Conservation (phyloP, 2,329 filamentous ascomycete genomes). For the Pestalotiopsis fici region DNA sequence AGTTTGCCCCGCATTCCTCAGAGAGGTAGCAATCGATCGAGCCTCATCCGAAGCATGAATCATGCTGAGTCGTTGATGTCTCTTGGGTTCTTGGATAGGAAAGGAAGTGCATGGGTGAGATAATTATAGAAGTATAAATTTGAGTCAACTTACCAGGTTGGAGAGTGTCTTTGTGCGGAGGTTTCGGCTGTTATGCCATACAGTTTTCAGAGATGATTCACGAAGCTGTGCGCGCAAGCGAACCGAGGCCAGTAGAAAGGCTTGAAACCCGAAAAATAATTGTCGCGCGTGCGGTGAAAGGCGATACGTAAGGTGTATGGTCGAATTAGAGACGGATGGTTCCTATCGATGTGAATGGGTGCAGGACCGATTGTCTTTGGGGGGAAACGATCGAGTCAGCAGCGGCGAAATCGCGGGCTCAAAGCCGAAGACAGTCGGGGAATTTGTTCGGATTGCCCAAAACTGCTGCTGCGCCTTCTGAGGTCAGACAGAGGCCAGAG, state of each 20-base stretch:
- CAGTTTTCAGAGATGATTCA: not conserved
- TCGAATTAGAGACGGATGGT: not conserved
- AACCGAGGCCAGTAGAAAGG: not conserved
- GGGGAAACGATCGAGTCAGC: not conserved
- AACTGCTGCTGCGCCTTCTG: not conserved
- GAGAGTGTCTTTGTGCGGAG: not conserved
- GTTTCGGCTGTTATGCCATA: not conserved
- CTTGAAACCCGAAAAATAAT: not conserved
- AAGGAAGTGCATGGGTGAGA: not conserved
- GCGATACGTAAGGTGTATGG: not conserved
- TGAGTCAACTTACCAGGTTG: not conserved
- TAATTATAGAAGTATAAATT: not conserved
- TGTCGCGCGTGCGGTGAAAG: not conserved
- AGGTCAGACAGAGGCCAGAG: not conserved
- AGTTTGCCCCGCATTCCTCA: slow-evolving; percentile 25
- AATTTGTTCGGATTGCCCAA: not conserved
- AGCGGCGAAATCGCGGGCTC: not conserved
- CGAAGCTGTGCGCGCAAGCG: not conserved
- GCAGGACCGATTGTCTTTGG: not conserved
- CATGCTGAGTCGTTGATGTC: not conserved
- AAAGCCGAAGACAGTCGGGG: not conserved
- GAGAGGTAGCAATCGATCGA: slow-evolving; percentile 10
- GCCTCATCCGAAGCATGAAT: not conserved
- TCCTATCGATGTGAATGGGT: not conserved
- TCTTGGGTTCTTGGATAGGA: not conserved